Percentiles rank a stretch among this genome's conserved stretches.
Conservation (phyloP, 768 basidiomycete genomes). For the Mycena filopes region DNA sequence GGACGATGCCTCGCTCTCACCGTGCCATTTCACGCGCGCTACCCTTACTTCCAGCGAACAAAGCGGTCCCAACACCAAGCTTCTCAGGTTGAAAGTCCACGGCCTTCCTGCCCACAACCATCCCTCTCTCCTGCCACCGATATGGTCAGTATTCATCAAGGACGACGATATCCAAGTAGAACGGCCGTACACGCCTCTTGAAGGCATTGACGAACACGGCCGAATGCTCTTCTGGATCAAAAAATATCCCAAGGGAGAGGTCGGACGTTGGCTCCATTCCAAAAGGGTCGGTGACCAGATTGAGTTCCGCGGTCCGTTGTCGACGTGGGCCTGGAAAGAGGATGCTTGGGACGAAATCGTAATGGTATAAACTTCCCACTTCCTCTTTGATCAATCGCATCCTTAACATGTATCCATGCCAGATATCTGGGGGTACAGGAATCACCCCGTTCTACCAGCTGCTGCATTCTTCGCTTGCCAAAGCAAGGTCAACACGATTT, state of each 20-base stretch:
- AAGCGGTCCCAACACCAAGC: conserved; percentile 67
- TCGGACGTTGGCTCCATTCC: conserved; percentile 84
- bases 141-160: conserved; percentile 86
- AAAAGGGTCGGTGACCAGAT: conserved; percentile 72
- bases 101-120: conserved; percentile 43
- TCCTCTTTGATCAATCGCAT: not conserved
- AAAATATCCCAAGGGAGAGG: conserved; percentile 81
- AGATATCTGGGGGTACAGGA: conserved; percentile 92
- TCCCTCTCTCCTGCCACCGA: conserved; percentile 47
- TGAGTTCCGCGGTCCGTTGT: conserved; percentile 81
- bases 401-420: no score
- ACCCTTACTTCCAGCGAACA: conserved; percentile 64
- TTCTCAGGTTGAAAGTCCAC: conserved; percentile 72
- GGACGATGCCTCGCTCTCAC: conserved; percentile 50
- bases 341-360: conserved; percentile 80
- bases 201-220: conserved; percentile 74
- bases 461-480: conserved; percentile 63
- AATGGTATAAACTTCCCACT: conserved; percentile 58
- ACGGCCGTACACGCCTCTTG: conserved; percentile 84
- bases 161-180: conserved; percentile 92
- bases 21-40: conserved; percentile 68
- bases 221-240: conserved; percentile 85
- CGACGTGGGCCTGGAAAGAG: conserved; percentile 70
- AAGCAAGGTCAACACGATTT: conserved; percentile 59
- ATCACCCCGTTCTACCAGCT: conserved; percentile 89